These are phyloP conservation scores for Pseudogymnoascus sp. DNA, from an alignment of 2,329 filamentous ascomycete genomes.

Conservation along the genomic window DNA sequence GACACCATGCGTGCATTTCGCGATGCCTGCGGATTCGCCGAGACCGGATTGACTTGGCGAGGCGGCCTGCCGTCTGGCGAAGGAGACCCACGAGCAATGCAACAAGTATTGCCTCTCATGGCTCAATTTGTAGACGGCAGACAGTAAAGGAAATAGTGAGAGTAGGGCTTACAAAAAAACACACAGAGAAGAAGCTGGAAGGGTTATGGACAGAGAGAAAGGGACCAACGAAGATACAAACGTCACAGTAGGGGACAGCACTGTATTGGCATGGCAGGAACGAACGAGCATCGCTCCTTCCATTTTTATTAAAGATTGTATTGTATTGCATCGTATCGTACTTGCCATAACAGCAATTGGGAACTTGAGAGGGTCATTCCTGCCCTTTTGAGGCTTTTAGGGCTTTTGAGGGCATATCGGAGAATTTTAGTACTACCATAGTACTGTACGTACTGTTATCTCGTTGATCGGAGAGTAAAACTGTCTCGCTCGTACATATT, in stretches of 20 bases:
- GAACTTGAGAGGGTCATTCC: not conserved
- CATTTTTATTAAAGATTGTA: not conserved
- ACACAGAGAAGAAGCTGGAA: not conserved
- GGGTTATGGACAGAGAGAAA: not conserved
- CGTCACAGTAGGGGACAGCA: not conserved
- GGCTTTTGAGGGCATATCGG: not conserved
- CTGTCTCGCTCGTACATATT: not conserved
- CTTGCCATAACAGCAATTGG: not conserved
- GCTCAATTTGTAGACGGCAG: not conserved
- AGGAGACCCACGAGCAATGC: slow-evolving; percentile 23
- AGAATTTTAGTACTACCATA: not conserved
- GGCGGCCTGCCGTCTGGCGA: slow-evolving; percentile 24
- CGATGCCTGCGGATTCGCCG: slow-evolving; percentile 8
- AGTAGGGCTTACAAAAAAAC: not conserved
- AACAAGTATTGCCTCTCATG: slow-evolving; percentile 17
- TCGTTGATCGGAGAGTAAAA: not conserved
- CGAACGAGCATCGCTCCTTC: not conserved
- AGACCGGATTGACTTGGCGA: slow-evolving; percentile 16
- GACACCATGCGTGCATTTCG: not conserved
- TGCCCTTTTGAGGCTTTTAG: not conserved
- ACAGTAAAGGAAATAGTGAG: not conserved
- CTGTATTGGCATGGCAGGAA: not conserved
- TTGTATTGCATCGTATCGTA: not conserved
- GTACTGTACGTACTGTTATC: not conserved
- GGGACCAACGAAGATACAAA: not conserved